Base-by-base conservation (phyloP, 192 early-diverging fungal genomes). In the Coemansia sp. region DNA sequence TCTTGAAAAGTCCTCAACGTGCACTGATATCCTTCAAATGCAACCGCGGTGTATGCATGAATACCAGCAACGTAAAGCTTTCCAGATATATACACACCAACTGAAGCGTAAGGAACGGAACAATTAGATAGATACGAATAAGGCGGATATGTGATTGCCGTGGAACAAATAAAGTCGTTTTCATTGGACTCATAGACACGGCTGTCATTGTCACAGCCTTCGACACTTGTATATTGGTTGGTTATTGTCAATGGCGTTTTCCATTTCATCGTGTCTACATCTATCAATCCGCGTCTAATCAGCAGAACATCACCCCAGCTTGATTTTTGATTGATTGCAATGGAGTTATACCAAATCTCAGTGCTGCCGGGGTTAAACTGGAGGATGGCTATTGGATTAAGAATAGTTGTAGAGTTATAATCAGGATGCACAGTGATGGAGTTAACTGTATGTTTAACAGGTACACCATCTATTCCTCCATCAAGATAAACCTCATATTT, bases 401-500 rank as follows among this genome's bases (percentile, higher is more conserved):
- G 51, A 11, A 18, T 18, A 4, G 21, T 67, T 12, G 41, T 47
- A 0, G 65, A 12, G 26, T 67, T 67, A 26, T 47, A 67, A 4
- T 19, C 21, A 4, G 65, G 65, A 39, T 67, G 65, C 15, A 67
- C 56, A 0, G 43, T 48, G 18, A 67, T 52, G 8, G 56, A 37
- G 22, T 4, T 21, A 6, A 67, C 65, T 4, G 21, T 67, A 56
- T 67, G 47, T 32, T 47, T 58, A 9, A 39, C 26, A 6, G 65
- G 65, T 0, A 22, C 59, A 37, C 45, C 45, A 56, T 67, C 56
- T 2, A 67, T 41, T 0, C 65, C 65, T 15, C 26, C 56, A 32
- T 67, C 65, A 1, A 67, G 41, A 39, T 67, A 67, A 2, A 67
- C 65, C 19, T 67, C 43, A 12, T 67, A 67, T 1, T 58, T 67